A percentile compares a stretch with the other conserved stretches of the same genome.
Conservation (phyloP, 2,329 filamentous ascomycete genomes). For the Pyricularia grisea region DNA sequence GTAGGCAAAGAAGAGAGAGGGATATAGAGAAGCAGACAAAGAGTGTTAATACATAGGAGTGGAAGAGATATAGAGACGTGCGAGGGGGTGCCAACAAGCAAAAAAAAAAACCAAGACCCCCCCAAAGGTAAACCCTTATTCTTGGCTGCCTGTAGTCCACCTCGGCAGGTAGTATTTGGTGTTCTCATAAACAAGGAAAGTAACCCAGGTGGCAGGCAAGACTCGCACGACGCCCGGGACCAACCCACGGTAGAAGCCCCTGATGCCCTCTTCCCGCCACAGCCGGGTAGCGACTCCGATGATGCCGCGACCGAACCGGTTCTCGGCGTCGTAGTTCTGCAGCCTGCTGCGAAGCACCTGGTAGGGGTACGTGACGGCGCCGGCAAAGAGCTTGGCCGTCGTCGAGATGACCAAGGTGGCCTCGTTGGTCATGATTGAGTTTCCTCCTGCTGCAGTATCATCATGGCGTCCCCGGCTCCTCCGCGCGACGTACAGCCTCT, state of each 20-base stretch:
- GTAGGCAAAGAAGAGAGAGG: not conserved
- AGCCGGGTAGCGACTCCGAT: slow-evolving; percentile 63
- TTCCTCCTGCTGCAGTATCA: not conserved
- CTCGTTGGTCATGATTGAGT: slow-evolving; percentile 50
- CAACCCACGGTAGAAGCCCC: slow-evolving; percentile 86
- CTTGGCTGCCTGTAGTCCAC: slow-evolving; percentile 17
- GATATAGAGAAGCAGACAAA: not conserved
- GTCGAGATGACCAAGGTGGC: slow-evolving; percentile 78
- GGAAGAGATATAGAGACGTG: not conserved
- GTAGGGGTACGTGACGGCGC: slow-evolving; percentile 87
- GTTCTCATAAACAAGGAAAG: slow-evolving; percentile 96
- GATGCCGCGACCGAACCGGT: slow-evolving; percentile 61
- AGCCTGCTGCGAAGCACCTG: slow-evolving; percentile 83
- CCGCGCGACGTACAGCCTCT: slow-evolving; percentile 45
- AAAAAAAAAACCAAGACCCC: not conserved
- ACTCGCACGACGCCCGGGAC: slow-evolving; percentile 85
- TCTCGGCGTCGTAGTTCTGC: slow-evolving; percentile 79
- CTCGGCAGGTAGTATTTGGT: slow-evolving; percentile 60
- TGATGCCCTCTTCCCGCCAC: slow-evolving; percentile 68
- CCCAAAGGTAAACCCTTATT: not conserved
- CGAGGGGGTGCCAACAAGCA: not conserved
- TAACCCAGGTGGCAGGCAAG: slow-evolving; percentile 90
- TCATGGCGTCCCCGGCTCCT: slow-evolving; percentile 14
- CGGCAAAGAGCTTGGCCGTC: slow-evolving; percentile 76
- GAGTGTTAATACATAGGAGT: not conserved